Evolutionary conservation across 257 asterid genomes (phyloP).

Genomic region (Linaria vulgaris): DNA sequence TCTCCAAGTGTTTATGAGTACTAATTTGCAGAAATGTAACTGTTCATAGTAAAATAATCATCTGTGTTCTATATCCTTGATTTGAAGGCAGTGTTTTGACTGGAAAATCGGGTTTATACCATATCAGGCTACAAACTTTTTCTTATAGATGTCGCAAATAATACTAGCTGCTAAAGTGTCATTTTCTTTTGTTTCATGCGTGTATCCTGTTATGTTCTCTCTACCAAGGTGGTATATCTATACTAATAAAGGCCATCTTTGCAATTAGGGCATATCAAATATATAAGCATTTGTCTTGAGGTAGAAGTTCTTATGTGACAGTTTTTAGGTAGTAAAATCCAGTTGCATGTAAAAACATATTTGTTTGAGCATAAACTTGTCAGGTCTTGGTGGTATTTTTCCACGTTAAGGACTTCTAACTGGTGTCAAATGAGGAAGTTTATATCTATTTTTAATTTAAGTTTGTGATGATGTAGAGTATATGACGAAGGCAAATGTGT

Average conservation of each 20-base stretch:
- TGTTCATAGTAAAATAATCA: conserved; percentile 5
- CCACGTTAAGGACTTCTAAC: not conserved
- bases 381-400: conserved; percentile 7
- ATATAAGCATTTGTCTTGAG: conserved; percentile 13
- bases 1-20: conserved; percentile 13
- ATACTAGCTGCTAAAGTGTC: not conserved
- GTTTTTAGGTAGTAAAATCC: conserved; percentile 1
- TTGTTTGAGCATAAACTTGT: conserved; percentile 11
- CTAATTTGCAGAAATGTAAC: conserved; percentile 11
- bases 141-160: conserved; percentile 4
- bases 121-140: not conserved
- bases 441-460: not conserved
- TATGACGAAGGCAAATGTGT: conserved; percentile 5
- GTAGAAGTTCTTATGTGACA: no score
- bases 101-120: conserved; percentile 5
- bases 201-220: conserved; percentile 9
- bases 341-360: conserved; percentile 1
- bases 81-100: conserved; percentile 13
- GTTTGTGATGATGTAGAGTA: conserved; percentile 11
- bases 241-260: no score
- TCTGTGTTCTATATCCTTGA: conserved; percentile 7
- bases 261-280: no score
- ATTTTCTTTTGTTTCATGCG: not conserved
- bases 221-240: not conserved
- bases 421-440: conserved; percentile 16